Base-by-base conservation (phyloP, 129 eudicot species). In the Artemisia annua region DNA sequence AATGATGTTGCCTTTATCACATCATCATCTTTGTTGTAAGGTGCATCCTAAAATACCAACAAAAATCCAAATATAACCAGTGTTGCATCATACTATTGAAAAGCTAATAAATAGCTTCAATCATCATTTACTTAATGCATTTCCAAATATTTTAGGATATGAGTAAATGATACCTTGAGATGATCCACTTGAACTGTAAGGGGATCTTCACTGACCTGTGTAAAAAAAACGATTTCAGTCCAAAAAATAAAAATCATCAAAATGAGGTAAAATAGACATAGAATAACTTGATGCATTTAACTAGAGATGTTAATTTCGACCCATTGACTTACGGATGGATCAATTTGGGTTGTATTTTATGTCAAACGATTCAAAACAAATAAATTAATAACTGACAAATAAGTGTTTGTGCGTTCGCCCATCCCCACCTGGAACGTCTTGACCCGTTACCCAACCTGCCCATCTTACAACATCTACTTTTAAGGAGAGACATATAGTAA, bases 131-230 rank as follows among this genome's bases (percentile, higher is more conserved):
- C 2, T 49, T 66, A 58, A 50, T 35, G 44, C 55, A 68, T 74
- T 56, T 61, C 62, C 53, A 56, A 20, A 75, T 24, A 20, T 17
- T 54, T 67, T 69, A 55, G 14, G 18, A 57, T 51, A 52, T 1
- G 69, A 72, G 54, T 13, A 48, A 54, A 51, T 54, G 75, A 64
- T 85, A 80, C 97, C 97, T 92, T 86, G 73, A 92, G 89, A 83
- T 92, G 97, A 78, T 92, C 96, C 75, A 92, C 90, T 75, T 85
- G 78, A 61, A 92, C 97, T 0, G 94, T 92, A 64, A 89, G 96
- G 51, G 97, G 96, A 60, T 89, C 96, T 81, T 92, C 97, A 80
- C 89, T 81, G 79, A 89, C 97, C 97, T 91, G 88, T 71, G 74
- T 18, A 76, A 53, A 58, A 73, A 13, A 13, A 72, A 68, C 7